Conservation (phyloP, 2,329 filamentous ascomycete species). For the Colletotrichum sp. region DNA sequence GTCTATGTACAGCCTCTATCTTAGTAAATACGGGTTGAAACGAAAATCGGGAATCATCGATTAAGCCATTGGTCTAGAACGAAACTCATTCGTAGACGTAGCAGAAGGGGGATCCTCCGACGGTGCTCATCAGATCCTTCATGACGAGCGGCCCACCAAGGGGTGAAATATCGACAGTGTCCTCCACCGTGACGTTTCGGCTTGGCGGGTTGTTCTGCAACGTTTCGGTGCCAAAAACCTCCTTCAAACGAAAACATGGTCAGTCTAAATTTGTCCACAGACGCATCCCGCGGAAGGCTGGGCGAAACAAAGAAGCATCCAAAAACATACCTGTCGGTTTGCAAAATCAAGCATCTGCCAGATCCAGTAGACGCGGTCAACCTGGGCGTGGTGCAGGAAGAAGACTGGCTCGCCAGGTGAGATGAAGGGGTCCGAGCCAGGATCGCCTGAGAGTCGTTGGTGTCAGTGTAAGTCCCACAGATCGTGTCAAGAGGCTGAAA, state of each 20-base stretch:
- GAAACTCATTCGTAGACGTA: conserved; percentile 40
- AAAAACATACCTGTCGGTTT: conserved; percentile 32
- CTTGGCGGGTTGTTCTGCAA: conserved; percentile 45
- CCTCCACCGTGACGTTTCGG: conserved; percentile 45
- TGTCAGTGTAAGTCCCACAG: not conserved
- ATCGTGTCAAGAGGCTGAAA: not conserved
- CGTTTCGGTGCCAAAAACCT: conserved; percentile 45
- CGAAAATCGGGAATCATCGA: not conserved
- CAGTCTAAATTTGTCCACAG: not conserved
- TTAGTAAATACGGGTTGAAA: not conserved
- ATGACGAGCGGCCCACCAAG: conserved; percentile 39
- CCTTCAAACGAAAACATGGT: not conserved
- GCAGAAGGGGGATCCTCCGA: conserved; percentile 45
- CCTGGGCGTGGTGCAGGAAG: conserved; percentile 49
- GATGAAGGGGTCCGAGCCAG: conserved; percentile 48
- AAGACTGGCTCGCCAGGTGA: conserved; percentile 51
- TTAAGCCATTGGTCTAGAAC: not conserved
- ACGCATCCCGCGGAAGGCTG: not conserved
- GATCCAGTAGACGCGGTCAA: conserved; percentile 52
- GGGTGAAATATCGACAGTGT: conserved; percentile 35
- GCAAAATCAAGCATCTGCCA: conserved; percentile 50
- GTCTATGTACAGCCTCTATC: not conserved
- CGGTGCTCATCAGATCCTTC: conserved; percentile 42
- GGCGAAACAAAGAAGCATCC: not conserved
- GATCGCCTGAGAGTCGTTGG: conserved; percentile 37